Conservation (phyloP, 257 asterid genomes). For the Coffea canephora region DNA sequence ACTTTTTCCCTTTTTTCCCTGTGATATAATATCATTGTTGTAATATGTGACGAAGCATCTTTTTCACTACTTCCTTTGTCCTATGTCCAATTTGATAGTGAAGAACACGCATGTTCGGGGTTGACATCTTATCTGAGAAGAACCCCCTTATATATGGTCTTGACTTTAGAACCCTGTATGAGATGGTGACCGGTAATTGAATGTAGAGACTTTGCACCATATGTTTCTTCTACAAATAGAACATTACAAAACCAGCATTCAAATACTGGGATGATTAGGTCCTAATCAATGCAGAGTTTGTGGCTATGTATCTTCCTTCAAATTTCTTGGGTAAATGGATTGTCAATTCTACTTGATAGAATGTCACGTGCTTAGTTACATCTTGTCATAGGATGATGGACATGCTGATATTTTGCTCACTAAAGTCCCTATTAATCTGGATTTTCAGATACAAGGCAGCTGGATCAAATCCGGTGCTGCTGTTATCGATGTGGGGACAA, state of each 20-base stretch:
- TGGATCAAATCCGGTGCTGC: slow-evolving; percentile 99
- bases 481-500: slow-evolving; percentile 92
- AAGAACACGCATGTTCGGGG: not conserved
- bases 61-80: not conserved
- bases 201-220: not conserved
- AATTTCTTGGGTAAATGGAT: not conserved
- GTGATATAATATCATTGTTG: not conserved
- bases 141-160: not conserved
- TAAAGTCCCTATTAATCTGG: not conserved
- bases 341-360: not conserved
- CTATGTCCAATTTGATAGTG: not conserved
- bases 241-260: not conserved
- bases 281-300: not conserved
- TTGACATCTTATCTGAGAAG: not conserved
- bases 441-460: slow-evolving; percentile 78
- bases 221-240: not conserved
- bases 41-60: not conserved
- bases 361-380: not conserved
- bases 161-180: not conserved
- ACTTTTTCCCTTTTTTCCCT: not conserved
- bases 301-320: not conserved
- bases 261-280: not conserved
- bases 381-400: not conserved
- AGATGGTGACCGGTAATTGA: not conserved
- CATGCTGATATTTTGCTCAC: not conserved